Percentiles rank a stretch among this genome's conserved stretches.
These are phyloP conservation scores for Heliocybe sulcata DNA, from an alignment of 1,284 basidiomycete species.

Conservation along the genomic window DNA sequence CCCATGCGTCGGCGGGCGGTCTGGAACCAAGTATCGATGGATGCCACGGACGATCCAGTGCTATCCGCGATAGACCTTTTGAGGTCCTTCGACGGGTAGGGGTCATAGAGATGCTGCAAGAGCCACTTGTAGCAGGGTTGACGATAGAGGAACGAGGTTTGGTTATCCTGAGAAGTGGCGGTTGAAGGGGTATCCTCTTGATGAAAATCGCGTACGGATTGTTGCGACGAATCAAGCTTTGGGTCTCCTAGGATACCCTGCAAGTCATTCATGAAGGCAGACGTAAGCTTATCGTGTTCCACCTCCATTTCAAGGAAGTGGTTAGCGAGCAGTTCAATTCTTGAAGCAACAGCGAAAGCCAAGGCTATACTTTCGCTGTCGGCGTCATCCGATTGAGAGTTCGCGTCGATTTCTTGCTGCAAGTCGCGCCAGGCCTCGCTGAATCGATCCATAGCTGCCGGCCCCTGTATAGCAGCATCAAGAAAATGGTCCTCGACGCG, in stretches of 20 bases:
- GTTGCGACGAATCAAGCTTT: too few relatives aligned
- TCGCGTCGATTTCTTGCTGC: too few relatives aligned
- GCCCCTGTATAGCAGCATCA: too few relatives aligned
- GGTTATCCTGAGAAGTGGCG: neutral
- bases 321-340: slow-evolving; percentile 1
- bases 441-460: too few relatives aligned
- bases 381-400: too few relatives aligned
- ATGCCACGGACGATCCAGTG: slow-evolving; percentile 16
- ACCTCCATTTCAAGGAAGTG: neutral
- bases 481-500: too few relatives aligned
- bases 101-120: slow-evolving; percentile 11
- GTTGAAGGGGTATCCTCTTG: slow-evolving; percentile 2
- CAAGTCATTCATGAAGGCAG: too few relatives aligned
- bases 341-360: slow-evolving; percentile 6
- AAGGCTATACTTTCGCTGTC: slow-evolving; percentile 2
- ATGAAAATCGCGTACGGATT: neutral
- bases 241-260: too few relatives aligned
- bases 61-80: slow-evolving; percentile 8
- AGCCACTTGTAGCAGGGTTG: slow-evolving; percentile 11
- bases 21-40: slow-evolving; percentile 42
- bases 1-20: slow-evolving; percentile 42
- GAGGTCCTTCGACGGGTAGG: slow-evolving; percentile 11
- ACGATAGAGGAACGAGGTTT: slow-evolving; percentile 3
- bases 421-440: too few relatives aligned
- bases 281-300: too few relatives aligned